Base-by-base conservation (phyloP, 2,329 filamentous ascomycete species). In the Westerdykella sp. region DNA sequence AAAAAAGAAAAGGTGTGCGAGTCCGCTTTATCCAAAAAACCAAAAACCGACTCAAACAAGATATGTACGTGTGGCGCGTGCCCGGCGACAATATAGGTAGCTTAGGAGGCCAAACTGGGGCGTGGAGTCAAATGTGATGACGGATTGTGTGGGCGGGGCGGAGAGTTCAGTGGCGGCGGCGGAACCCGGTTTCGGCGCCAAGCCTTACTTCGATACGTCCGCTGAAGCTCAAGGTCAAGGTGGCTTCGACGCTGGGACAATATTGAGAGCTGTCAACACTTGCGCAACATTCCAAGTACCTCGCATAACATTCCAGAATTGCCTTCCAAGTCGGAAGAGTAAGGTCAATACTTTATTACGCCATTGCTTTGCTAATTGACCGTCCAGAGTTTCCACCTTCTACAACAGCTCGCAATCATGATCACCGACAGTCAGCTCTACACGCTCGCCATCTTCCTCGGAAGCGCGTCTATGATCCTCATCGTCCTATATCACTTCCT, bases 401-500 rank as follows among this genome's bases (percentile, higher is more conserved):
- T 42, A 13, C 41, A 40, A 42, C 23, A 49, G 38, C 47, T 57
- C 46, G 42, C 57, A 73, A 86, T 60, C 39, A 98, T 98, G 93
- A 97, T 98, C 66, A 85, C 90, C 66, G 93, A 98, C 80, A 74
- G 78, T 67, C 83, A 93, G 54, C 83, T 98, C 59, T 96, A 97
- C 77, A 79, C 79, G 50, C 80, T 98, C 23, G 90, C 93, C 68
- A 83, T 97, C 67, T 91, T 96, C 68, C 85, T 98, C 47, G 93
- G 93, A 72, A 85, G 83, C 43, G 79, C 83, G 34, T 82, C 91
- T 50, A 91, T 97, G 87, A 75, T 96, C 36, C 78, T 98, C 49
- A 96, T 97, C 54, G 82, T 98, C 23, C 71, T 95, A 22, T 97
- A 98, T 71, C 89, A 97, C 69, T 97, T 94, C 72, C 82, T 98